A percentile compares a stretch with the other conserved stretches of the same genome.
These are phyloP conservation scores for Macrophomina phaseolina DNA, from an alignment of 2,329 filamentous ascomycete genomes.

Conservation along the genomic window DNA sequence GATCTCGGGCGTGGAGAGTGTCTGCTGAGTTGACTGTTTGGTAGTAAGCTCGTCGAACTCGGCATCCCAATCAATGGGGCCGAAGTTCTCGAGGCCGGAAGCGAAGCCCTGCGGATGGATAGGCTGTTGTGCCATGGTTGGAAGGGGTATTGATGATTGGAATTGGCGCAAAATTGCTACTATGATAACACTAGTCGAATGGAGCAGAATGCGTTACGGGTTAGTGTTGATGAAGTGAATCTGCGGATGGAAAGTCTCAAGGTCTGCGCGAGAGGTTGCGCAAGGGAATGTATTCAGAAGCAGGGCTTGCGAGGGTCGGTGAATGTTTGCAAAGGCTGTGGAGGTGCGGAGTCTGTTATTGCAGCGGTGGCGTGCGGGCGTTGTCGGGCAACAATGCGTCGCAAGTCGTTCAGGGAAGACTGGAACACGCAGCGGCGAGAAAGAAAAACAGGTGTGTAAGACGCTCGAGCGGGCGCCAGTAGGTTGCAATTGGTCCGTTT, in stretches of 20 bases:
- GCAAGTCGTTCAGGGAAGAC: background rate
- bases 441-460: background rate
- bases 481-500: background rate
- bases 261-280: background rate
- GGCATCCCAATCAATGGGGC: constrained; percentile 13
- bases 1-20: background rate
- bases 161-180: background rate
- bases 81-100: constrained; percentile 4
- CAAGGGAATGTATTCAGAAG: background rate
- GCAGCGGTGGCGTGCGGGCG: background rate
- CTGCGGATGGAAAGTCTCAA: background rate
- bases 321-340: background rate
- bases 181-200: background rate
- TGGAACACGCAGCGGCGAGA: background rate
- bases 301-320: background rate
- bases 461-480: no score
- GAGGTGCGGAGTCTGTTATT: background rate
- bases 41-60: background rate
- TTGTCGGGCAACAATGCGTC: background rate
- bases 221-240: background rate
- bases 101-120: constrained; percentile 4
- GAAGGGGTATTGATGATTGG: background rate
- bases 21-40: background rate
- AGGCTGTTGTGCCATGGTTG: background rate
- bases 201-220: no score